Evolutionary conservation across 2,329 filamentous ascomycete genomes (phyloP).

Genomic region (Aspergillus aculeatinus): DNA sequence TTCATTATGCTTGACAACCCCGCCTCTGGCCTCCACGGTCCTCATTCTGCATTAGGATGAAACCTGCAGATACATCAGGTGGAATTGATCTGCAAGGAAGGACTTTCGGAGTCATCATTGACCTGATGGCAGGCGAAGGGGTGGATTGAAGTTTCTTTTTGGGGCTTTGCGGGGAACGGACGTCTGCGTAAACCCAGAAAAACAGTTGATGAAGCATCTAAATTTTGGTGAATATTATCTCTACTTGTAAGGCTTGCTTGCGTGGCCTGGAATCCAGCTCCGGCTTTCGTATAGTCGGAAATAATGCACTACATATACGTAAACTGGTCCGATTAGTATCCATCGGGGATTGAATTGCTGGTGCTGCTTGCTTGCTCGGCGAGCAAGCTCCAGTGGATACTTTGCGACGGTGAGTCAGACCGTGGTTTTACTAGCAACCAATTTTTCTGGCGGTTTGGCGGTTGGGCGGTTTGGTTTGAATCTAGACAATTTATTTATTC

Average conservation of each 20-base stretch:
- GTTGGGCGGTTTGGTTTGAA: not conserved
- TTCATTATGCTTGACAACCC: conserved; percentile 6
- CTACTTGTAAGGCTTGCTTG: not conserved
- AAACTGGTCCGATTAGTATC: not conserved
- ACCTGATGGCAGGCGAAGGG: too few species aligned
- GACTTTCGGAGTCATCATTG: not conserved
- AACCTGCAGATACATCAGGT: not conserved
- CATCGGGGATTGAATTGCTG: not conserved
- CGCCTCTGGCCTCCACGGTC: conserved; percentile 17
- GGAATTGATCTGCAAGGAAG: not conserved
- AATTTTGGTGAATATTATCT: not conserved
- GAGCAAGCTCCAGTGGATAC: not conserved
- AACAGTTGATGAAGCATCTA: not conserved
- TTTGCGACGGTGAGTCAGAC: not conserved
- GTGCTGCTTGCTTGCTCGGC: not conserved
- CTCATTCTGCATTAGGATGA: not conserved
- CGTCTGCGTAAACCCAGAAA: too few species aligned
- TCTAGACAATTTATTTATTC: not conserved
- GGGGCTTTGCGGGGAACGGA: too few species aligned
- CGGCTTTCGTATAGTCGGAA: not conserved
- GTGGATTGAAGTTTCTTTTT: too few species aligned
- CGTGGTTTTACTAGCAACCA: not conserved
- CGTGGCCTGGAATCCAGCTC: not conserved
- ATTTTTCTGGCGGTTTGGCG: not conserved
- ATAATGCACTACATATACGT: not conserved